Percentiles rank a stretch among this genome's conserved stretches.
Evolutionary conservation across 805 yeast species (phyloP).

Genomic region (Kluyveromyces lactis): DNA sequence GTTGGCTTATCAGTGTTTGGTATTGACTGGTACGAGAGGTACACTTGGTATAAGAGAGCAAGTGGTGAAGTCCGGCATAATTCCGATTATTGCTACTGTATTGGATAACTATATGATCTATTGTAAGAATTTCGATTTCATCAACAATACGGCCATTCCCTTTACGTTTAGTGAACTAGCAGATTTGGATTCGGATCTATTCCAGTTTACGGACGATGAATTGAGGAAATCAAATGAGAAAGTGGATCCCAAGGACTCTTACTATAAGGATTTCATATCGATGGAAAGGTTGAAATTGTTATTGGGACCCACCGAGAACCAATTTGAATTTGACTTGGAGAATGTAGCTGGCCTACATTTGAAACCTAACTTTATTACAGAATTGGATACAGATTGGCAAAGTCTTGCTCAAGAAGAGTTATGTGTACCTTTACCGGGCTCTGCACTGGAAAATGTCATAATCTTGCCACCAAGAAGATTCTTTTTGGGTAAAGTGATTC

Average conservation of each 20-base stretch:
- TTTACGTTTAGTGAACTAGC: slow-evolving; percentile 2
- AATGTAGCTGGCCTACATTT: slow-evolving; percentile 5
- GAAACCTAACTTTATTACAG: slow-evolving; percentile 1
- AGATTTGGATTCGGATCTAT: slow-evolving; percentile 1
- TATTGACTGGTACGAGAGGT: slow-evolving; percentile 87
- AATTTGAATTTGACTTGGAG: slow-evolving; percentile 3
- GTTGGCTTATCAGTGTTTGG: slow-evolving; percentile 84
- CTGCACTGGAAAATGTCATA: slow-evolving; percentile 5
- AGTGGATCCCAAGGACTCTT: slow-evolving; percentile 1
- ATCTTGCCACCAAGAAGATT: slow-evolving; percentile 44
- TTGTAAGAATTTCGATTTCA: slow-evolving; percentile 29
- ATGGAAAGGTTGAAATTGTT: slow-evolving; percentile 3
- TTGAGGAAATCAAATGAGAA: neutral
- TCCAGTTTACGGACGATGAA: slow-evolving; percentile 3
- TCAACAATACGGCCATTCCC: slow-evolving; percentile 8
- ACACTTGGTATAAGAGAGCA: slow-evolving; percentile 76
- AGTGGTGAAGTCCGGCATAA: slow-evolving; percentile 84
- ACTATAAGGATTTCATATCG: slow-evolving; percentile 2
- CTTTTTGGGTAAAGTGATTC: slow-evolving; percentile 67
- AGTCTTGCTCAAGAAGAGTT: slow-evolving; percentile 3
- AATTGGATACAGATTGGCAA: slow-evolving; percentile 3
- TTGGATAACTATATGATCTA: slow-evolving; percentile 69
- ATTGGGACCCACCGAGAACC: neutral
- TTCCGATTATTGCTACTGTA: slow-evolving; percentile 86
- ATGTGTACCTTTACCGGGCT: neutral